Evolutionary conservation across 257 asterid genomes (phyloP), one percentile per base, ranked within the genome.

Genomic region (Eustoma russellianum): DNA sequence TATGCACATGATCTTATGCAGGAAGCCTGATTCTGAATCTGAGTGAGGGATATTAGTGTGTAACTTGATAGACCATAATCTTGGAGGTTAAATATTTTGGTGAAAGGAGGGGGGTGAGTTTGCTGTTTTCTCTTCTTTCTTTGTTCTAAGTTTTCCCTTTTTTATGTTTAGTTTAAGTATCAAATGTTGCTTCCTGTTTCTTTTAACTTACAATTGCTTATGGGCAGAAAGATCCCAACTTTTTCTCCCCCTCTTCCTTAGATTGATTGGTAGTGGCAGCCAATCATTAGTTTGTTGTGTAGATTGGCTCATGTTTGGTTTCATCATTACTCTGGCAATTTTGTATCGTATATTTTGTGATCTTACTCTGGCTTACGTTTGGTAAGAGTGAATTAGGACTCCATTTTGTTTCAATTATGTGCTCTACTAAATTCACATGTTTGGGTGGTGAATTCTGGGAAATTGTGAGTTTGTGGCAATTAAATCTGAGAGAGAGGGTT

Each of bases 1-100:
- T 52, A 83, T 81, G 94, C 86, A 80, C 44, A 78, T 80, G 90
- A 78, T 83, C 53, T 79, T 83, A 63, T 83, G 94, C 84, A 59
- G 90, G 46, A 83, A 83, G 70, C 94, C 94, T 2, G 17, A 38
- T 8, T 13, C 19, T 10, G 15, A 55, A 13, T 62, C 59, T n/a
- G 41, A 54, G 12, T 48, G 48, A 33, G 14, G 11, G 15, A 8
- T 9, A 55, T 41, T 64, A 56, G 46, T 46, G 30, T 60, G 52
- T 63, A 48, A 17, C 35, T 65, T 55, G 63, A 66, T 69, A 24
- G 30, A 24, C 30, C 30, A 24, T 53, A 45, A 67, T 64, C 69
- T 17, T 48, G 51, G 52, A 52, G 73, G 55, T 67, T 53, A 56
- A 63, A 10, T 38, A 11, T 38, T 9, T 62, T 43, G 47, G 48